A percentile compares a stretch with the other conserved stretches of the same genome.
phyloP scores from a whole-genome alignment of 768 basidiomycete species.

The Boletus sp. region DNA sequence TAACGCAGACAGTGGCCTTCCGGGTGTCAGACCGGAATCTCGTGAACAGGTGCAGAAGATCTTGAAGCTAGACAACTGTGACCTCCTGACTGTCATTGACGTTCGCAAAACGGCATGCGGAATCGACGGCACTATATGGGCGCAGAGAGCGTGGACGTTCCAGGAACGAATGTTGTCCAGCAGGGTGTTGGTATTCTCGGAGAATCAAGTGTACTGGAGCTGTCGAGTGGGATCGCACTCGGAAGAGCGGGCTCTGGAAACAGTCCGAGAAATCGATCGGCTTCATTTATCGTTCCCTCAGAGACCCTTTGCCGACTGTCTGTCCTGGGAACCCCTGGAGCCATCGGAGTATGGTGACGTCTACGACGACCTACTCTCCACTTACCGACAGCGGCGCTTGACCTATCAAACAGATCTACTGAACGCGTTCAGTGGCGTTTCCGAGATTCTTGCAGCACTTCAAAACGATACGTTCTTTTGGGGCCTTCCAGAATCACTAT shows the following conservation, averaged over 20 bases:
- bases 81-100: constrained; percentile 14
- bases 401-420: constrained; percentile 12
- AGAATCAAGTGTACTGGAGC: constrained; percentile 15
- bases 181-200: constrained; percentile 17
- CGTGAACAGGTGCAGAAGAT: constrained; percentile 6
- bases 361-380: not conserved
- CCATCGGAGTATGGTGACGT: not conserved
- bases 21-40: constrained; percentile 1
- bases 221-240: constrained; percentile 6
- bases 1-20: constrained; percentile 9
- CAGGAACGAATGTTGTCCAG: constrained; percentile 16
- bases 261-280: not conserved
- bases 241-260: constrained; percentile 12
- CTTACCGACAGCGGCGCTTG: constrained; percentile 8
- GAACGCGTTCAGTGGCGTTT: not conserved
- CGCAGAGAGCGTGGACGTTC: constrained; percentile 17
- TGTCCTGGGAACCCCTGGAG: not conserved
- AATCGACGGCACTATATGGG: constrained; percentile 8
- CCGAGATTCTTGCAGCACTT: constrained; percentile 6
- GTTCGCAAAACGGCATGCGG: not conserved
- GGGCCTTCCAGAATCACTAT: constrained; percentile 3
- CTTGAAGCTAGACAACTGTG: constrained; percentile 3
- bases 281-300: not conserved
- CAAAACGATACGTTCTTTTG: constrained; percentile 3
- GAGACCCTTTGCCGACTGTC: not conserved